phyloP scores from a whole-genome alignment of 2,329 filamentous ascomycete genomes.

The Rhexocercosporidium sp. region DNA sequence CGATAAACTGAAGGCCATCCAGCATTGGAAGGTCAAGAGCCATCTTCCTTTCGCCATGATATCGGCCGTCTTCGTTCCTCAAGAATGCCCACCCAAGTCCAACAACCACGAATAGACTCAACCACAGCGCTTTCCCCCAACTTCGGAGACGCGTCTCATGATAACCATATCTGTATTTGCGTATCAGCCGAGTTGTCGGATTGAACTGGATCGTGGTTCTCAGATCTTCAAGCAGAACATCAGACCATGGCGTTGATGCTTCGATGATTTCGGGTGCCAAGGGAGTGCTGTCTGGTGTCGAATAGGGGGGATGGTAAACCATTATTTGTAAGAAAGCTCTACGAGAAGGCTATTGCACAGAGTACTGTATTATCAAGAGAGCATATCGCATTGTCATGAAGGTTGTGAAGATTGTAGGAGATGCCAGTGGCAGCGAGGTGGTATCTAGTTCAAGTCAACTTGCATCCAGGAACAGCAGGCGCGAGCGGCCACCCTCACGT shows the following conservation, averaged over 20 bases:
- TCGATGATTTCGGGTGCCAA: conserved; percentile 16
- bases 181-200: background rate
- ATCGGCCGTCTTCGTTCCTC: conserved; percentile 3
- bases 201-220: conserved; percentile 18
- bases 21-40: conserved; percentile 3
- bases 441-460: background rate
- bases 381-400: background rate
- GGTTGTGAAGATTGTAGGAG: too few species aligned
- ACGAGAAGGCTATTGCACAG: background rate
- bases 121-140: conserved; percentile 15
- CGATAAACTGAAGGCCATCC: conserved; percentile 33
- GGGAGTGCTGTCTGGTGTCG: conserved; percentile 23
- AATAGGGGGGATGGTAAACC: conserved; percentile 24
- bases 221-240: conserved; percentile 30
- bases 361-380: background rate
- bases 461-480: conserved; percentile 1
- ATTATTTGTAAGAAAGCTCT: conserved; percentile 16
- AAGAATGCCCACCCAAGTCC: conserved; percentile 19
- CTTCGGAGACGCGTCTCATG: conserved; percentile 14
- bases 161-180: background rate
- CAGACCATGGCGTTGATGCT: conserved; percentile 29
- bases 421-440: background rate
- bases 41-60: background rate
- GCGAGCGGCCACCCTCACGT: background rate
- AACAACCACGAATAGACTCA: conserved; percentile 16